Conservation (phyloP, 2,329 filamentous ascomycete genomes). For the Sporothrix pseudoabietina region DNA sequence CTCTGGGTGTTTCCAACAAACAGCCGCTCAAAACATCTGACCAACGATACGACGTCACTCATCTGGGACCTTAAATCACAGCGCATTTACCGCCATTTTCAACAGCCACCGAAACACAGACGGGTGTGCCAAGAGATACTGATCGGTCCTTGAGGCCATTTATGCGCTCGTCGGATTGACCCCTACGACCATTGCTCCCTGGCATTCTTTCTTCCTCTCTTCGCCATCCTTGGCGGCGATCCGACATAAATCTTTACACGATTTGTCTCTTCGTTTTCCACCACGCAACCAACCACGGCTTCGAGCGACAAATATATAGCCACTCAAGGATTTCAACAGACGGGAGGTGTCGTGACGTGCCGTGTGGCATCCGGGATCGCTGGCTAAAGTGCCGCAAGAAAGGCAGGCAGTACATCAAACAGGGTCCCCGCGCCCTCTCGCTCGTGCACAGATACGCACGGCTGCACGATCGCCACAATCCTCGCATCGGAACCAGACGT, state of each 20-base stretch:
- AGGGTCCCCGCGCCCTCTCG: neutral
- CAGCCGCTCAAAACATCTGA: conserved; percentile 7
- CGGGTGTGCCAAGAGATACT: neutral
- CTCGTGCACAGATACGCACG: neutral
- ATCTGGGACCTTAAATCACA: neutral
- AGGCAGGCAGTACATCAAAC: conserved; percentile 12
- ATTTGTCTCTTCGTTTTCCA: neutral
- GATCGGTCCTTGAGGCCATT: neutral
- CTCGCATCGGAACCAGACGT: conserved; percentile 7
- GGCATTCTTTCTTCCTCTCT: neutral
- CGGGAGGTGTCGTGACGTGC: conserved; percentile 8
- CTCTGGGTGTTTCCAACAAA: neutral
- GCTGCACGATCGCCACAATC: conserved; percentile 2
- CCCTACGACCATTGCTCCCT: neutral
- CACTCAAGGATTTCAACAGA: neutral
- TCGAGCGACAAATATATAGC: neutral
- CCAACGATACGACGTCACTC: conserved; percentile 14
- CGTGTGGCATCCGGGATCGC: conserved; percentile 20
- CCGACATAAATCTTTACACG: conserved; percentile 8
- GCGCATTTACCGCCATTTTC: neutral
- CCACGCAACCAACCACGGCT: neutral
- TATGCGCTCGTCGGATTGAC: neutral
- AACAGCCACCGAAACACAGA: neutral
- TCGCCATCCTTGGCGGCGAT: conserved; percentile 23
- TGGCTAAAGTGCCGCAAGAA: conserved; percentile 16